These are phyloP conservation scores for Fonsecaea pedrosoi DNA, from an alignment of 2,329 filamentous ascomycete species.

Conservation along the genomic window DNA sequence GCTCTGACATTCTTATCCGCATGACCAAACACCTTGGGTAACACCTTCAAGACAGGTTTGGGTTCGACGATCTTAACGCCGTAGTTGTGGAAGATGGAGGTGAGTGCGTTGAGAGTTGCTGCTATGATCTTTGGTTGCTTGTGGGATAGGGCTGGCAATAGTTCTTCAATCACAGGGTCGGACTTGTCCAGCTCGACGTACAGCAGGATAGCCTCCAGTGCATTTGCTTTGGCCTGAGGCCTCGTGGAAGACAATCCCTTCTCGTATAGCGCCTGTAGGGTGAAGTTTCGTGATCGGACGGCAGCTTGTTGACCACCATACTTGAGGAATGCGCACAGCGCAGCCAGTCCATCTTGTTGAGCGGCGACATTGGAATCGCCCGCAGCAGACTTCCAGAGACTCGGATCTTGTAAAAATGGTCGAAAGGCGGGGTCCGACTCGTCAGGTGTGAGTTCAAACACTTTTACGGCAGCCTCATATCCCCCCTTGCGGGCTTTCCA, in stretches of 20 bases:
- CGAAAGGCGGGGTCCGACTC: conserved; percentile 85
- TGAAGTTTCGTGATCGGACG: conserved; percentile 72
- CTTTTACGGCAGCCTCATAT: conserved; percentile 89
- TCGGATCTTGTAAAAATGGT: conserved; percentile 83
- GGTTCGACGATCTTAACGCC: conserved; percentile 94
- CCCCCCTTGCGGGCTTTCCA: conserved; percentile 97
- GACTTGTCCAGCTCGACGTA: conserved; percentile 89
- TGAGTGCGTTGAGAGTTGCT: conserved; percentile 76
- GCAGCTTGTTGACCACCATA: conserved; percentile 78
- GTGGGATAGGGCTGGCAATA: conserved; percentile 80
- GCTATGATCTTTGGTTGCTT: conserved; percentile 91
- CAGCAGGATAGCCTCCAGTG: conserved; percentile 83
- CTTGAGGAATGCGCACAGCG: conserved; percentile 90
- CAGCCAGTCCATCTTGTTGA: conserved; percentile 87
- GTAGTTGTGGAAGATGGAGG: conserved; percentile 87
- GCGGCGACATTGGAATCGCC: conserved; percentile 96
- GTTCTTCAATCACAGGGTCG: conserved; percentile 85
- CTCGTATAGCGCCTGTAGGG: conserved; percentile 81
- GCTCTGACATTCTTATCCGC: conserved; percentile 98
- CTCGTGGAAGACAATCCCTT: conserved; percentile 89
- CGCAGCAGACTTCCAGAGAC: conserved; percentile 90
- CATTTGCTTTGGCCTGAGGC: conserved; percentile 84
- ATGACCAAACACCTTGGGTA: conserved; percentile 92
- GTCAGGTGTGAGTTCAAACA: conserved; percentile 82
- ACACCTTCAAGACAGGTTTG: conserved; percentile 83